Conservation (phyloP, 2,329 filamentous ascomycete species). For the Ustulina deusta region DNA sequence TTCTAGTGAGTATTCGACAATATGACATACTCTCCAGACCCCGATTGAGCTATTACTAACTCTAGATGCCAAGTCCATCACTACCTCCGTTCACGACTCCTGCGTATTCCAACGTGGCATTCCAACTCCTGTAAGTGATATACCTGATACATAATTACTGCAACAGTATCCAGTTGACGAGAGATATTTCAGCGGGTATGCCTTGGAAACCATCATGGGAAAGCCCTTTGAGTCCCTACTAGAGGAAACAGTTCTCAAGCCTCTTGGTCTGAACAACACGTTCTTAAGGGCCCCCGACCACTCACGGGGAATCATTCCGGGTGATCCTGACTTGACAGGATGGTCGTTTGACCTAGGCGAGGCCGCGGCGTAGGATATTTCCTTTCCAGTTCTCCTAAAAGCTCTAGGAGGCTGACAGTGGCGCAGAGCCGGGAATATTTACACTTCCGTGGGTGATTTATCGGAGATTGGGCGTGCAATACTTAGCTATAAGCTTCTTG, state of each 20-base stretch:
- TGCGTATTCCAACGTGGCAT: slow-evolving; percentile 49
- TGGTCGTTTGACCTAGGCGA: slow-evolving; percentile 49
- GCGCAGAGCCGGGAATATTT: slow-evolving; percentile 53
- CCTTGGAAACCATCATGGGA: slow-evolving; percentile 55
- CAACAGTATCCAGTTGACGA: slow-evolving; percentile 39
- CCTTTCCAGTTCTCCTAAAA: slow-evolving; percentile 23
- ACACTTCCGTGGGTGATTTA: slow-evolving; percentile 52
- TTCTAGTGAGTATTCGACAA: slow-evolving; percentile 40
- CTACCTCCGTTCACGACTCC: slow-evolving; percentile 44
- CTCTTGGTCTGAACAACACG: slow-evolving; percentile 55
- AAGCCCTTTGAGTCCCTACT: slow-evolving; percentile 53
- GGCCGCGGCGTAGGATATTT: slow-evolving; percentile 44
- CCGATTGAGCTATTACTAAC: slow-evolving; percentile 1
- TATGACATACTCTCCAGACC: background rate
- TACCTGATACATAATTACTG: slow-evolving; percentile 50
- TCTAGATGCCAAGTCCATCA: slow-evolving; percentile 40
- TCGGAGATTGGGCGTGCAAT: slow-evolving; percentile 50
- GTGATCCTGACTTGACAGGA: slow-evolving; percentile 44
- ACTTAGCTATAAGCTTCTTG: slow-evolving; percentile 52
- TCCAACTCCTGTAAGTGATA: slow-evolving; percentile 50
- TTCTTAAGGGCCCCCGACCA: slow-evolving; percentile 48
- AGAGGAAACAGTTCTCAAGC: slow-evolving; percentile 52
- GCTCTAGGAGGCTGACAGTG: slow-evolving; percentile 39
- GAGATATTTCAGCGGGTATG: slow-evolving; percentile 52
- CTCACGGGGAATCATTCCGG: slow-evolving; percentile 54